These are phyloP conservation scores for Rusavskia elegans DNA, from an alignment of 495 filamentous ascomycete species.

Conservation along the genomic window DNA sequence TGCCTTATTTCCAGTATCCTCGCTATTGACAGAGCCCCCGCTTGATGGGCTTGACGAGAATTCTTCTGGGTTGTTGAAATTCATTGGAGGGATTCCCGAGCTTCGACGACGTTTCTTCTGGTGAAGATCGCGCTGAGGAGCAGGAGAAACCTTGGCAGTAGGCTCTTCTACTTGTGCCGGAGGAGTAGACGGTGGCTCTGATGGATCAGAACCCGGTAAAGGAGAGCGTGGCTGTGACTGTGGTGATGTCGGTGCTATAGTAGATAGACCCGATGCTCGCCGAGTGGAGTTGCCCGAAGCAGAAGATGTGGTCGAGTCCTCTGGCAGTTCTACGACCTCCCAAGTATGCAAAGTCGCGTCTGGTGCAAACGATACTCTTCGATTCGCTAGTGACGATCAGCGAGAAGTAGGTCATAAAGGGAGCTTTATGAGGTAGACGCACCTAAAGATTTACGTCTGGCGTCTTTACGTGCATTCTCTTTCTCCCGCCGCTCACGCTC, in stretches of 20 bases:
- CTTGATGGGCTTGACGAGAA: constrained; percentile 71
- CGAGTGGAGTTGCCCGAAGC: constrained; percentile 54
- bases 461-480: constrained; percentile 53
- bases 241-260: constrained; percentile 22
- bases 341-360: constrained; percentile 97
- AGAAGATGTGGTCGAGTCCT: constrained; percentile 76
- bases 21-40: constrained; percentile 45
- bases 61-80: constrained; percentile 47
- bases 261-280: constrained; percentile 45
- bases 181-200: constrained; percentile 49
- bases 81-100: constrained; percentile 43
- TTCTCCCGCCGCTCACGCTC: constrained; percentile 48
- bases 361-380: constrained; percentile 91
- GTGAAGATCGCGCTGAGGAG: constrained; percentile 50
- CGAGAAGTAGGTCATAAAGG: constrained; percentile 6
- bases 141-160: constrained; percentile 46
- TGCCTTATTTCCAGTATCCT: constrained; percentile 32
- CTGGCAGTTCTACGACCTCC: constrained; percentile 81
- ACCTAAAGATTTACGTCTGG: constrained; percentile 76
- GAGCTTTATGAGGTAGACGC: constrained; percentile 1
- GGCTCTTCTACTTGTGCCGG: constrained; percentile 45
- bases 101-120: constrained; percentile 49
- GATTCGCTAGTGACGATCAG: constrained; percentile 40
- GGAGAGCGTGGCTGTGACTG: constrained; percentile 27
- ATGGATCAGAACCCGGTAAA: constrained; percentile 27